A percentile compares a stretch with the other conserved stretches of the same genome.
phyloP scores from a whole-genome alignment of 495 filamentous ascomycete species.

The Trichoderma gamsii region DNA sequence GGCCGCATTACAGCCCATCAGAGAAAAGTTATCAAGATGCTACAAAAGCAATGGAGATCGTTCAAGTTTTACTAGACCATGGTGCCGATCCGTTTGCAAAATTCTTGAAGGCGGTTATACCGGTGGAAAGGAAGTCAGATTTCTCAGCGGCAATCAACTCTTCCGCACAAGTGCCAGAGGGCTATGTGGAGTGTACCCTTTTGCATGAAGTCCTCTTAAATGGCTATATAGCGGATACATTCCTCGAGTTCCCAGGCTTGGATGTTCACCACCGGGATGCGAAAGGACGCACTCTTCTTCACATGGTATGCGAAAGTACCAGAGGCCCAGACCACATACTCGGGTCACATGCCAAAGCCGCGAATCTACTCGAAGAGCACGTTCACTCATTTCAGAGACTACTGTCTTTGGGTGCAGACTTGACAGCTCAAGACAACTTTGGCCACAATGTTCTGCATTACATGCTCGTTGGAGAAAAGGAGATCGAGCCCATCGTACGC shows the following conservation, averaged over 20 bases:
- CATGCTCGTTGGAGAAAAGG: background rate
- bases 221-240: slow-evolving; percentile 28
- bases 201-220: background rate
- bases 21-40: background rate
- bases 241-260: background rate
- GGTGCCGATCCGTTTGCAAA: slow-evolving; percentile 1
- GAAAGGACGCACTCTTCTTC: background rate
- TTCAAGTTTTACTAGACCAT: background rate
- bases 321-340: background rate
- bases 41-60: background rate
- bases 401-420: background rate
- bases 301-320: background rate
- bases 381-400: background rate
- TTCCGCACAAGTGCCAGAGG: background rate
- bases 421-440: background rate
- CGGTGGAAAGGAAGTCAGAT: background rate
- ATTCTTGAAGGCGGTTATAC: background rate
- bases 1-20: background rate
- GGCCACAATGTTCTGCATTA: slow-evolving; percentile 2
- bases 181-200: background rate
- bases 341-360: background rate
- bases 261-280: slow-evolving; percentile 2
- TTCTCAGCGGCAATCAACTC: background rate
- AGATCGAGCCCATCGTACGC: background rate
- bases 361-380: background rate